Conservation (phyloP, 805 yeast species). For the Metschnikowia cerradonensis region DNA sequence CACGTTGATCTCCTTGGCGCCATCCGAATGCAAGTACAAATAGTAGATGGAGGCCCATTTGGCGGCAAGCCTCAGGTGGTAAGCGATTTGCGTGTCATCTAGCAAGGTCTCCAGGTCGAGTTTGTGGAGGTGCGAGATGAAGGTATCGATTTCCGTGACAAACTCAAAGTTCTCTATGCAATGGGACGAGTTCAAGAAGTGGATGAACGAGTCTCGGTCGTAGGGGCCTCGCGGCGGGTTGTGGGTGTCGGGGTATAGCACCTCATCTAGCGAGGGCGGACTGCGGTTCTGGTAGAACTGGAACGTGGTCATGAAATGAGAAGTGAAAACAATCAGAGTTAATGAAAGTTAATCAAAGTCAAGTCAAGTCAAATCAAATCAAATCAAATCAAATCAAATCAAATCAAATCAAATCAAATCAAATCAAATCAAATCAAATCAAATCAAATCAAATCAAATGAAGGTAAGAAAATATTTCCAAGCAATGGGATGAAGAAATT, state of each 20-base stretch:
- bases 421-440: no score
- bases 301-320: constrained; percentile 10
- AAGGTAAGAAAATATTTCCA: no score
- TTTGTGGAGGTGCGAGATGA: constrained; percentile 6
- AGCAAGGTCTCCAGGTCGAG: constrained; percentile 11
- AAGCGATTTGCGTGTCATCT: constrained; percentile 8
- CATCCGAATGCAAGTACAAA: constrained; percentile 25
- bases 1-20: constrained; percentile 32
- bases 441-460: no score
- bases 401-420: no score
- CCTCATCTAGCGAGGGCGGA: constrained; percentile 21
- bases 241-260: constrained; percentile 8
- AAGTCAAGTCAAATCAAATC: no score
- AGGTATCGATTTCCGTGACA: constrained; percentile 22
- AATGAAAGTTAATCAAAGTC: no score
- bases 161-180: constrained; percentile 38
- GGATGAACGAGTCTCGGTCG: constrained; percentile 20
- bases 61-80: constrained; percentile 7
- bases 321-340: no score
- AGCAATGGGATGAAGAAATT: neutral
- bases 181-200: constrained; percentile 27
- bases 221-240: constrained; percentile 16
- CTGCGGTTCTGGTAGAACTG: constrained; percentile 10
- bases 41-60: constrained; percentile 28
- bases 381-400: no score